A percentile compares a stretch with the other conserved stretches of the same genome.
These are phyloP conservation scores for Populus simonii DNA, from an alignment of 345 rosid species.

Conservation along the genomic window DNA sequence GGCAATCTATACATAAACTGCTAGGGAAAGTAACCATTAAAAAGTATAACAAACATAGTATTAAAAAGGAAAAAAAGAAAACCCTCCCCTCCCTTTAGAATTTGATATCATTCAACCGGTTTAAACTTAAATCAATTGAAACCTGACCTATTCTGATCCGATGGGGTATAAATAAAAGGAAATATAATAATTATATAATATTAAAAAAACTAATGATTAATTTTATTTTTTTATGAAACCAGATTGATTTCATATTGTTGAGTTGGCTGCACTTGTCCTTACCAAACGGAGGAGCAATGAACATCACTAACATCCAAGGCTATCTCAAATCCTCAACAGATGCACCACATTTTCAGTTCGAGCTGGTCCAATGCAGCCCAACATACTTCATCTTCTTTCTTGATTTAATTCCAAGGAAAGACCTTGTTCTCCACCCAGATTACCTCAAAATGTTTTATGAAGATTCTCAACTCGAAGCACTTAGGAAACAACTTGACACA, in stretches of 20 bases:
- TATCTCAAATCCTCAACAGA: constrained; percentile 28
- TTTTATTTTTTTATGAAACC: background rate
- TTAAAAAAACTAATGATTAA: background rate
- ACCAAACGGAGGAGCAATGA: constrained; percentile 17
- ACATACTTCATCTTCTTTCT: constrained; percentile 15
- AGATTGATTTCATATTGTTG: constrained; percentile 26
- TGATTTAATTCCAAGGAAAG: constrained; percentile 22
- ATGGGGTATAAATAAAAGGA: too few species aligned
- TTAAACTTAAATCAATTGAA: too few species aligned
- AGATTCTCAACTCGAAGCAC: constrained; percentile 10
- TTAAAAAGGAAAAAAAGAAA: too few species aligned
- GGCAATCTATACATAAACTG: too few species aligned
- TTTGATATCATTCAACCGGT: too few species aligned
- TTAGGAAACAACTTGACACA: constrained; percentile 6
- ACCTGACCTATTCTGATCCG: too few species aligned
- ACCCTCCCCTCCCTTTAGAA: too few species aligned
- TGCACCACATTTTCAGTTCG: constrained; percentile 23
- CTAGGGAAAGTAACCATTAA: too few species aligned
- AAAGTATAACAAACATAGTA: too few species aligned
- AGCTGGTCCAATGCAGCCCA: constrained; percentile 23
- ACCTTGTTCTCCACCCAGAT: constrained; percentile 20
- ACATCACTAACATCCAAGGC: constrained; percentile 19
- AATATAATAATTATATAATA: background rate
- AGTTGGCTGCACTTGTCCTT: constrained; percentile 22
- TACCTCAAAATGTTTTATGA: constrained; percentile 23